A percentile compares a stretch with the other conserved stretches of the same genome.
These are phyloP conservation scores for Ganoderma lucidum DNA, from an alignment of 1,284 basidiomycete species.

Conservation along the genomic window DNA sequence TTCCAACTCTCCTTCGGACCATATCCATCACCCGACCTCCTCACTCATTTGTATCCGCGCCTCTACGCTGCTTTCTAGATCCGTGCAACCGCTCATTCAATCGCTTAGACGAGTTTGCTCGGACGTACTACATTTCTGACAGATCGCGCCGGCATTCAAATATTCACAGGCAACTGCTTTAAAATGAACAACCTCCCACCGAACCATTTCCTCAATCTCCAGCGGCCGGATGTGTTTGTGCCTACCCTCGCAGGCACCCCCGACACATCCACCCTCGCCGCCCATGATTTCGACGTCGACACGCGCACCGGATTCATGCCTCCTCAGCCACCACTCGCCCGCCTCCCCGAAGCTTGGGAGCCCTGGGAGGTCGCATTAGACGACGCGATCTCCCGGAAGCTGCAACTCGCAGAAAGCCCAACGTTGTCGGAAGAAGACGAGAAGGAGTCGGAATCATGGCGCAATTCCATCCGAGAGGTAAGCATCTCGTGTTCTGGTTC, in stretches of 20 bases:
- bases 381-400: constrained; percentile 54
- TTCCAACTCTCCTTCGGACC: constrained; percentile 20
- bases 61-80: constrained; percentile 18
- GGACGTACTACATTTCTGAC: neutral
- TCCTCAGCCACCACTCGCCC: constrained; percentile 73
- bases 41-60: constrained; percentile 3
- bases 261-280: constrained; percentile 89
- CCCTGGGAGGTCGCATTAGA: constrained; percentile 75
- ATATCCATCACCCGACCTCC: constrained; percentile 11
- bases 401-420: constrained; percentile 65
- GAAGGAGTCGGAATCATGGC: constrained; percentile 64
- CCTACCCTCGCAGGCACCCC: constrained; percentile 51
- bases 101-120: neutral
- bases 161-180: neutral
- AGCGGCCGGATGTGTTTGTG: constrained; percentile 58
- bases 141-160: too few relatives aligned
- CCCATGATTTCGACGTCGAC: constrained; percentile 96
- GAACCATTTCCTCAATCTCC: constrained; percentile 72
- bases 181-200: constrained; percentile 48
- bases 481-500: constrained; percentile 35
- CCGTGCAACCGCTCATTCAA: constrained; percentile 10
- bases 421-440: constrained; percentile 54
- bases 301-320: constrained; percentile 94
- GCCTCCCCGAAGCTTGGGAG: constrained; percentile 70
- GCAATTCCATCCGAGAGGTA: constrained; percentile 65